Percentiles rank a stretch among this genome's conserved stretches.
Evolutionary conservation across 1,284 basidiomycete genomes (phyloP).

Genomic region (Exobasidium cylindrosporum): DNA sequence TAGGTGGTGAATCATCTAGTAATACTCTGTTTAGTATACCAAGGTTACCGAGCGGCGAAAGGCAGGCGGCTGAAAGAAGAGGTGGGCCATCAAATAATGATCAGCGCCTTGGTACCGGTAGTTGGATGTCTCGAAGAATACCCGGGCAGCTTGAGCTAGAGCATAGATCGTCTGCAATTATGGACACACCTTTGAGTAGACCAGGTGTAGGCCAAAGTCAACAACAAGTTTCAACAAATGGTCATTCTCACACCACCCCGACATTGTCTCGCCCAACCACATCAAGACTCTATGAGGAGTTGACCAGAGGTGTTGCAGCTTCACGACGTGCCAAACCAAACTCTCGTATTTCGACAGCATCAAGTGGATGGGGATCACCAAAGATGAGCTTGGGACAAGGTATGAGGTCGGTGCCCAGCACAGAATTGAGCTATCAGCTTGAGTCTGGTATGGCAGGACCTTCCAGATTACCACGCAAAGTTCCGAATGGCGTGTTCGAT

Average conservation of each 20-base stretch:
- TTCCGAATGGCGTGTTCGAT: slow-evolving; percentile 5
- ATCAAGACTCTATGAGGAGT: background rate
- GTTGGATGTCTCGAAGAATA: background rate
- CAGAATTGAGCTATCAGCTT: background rate
- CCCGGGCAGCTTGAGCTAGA: background rate
- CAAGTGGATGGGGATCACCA: slow-evolving; percentile 13
- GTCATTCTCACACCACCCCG: background rate
- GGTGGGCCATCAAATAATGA: background rate
- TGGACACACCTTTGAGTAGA: background rate
- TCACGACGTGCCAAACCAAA: background rate
- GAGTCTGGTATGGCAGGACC: background rate
- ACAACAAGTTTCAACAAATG: background rate
- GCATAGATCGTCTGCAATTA: background rate
- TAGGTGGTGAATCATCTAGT: background rate
- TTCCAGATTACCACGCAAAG: background rate
- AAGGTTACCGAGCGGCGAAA: background rate
- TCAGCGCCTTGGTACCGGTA: background rate
- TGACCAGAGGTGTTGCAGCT: slow-evolving; percentile 3
- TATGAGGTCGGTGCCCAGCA: background rate
- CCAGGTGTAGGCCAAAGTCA: background rate
- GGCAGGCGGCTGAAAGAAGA: background rate
- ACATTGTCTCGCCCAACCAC: background rate
- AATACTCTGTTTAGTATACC: background rate
- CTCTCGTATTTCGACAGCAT: background rate
- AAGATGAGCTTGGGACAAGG: slow-evolving; percentile 5